Percentiles rank a stretch among this genome's conserved stretches.
Conservation (phyloP, 2,329 filamentous ascomycete genomes). For the Epichloe coenophiala region DNA sequence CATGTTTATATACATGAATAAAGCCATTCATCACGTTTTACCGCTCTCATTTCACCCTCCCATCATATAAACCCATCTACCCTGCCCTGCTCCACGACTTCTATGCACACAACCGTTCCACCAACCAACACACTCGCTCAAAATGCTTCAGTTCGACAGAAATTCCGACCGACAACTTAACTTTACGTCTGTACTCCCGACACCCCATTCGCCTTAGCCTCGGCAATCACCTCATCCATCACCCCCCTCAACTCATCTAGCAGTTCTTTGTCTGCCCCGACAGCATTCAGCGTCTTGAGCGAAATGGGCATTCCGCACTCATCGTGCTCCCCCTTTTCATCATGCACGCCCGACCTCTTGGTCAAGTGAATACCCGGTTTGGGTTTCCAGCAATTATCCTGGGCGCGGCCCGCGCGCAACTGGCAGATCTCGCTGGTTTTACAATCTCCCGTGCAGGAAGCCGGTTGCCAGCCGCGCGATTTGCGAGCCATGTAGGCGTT, state of each 20-base stretch:
- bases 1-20: too few relatives aligned
- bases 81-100: too few relatives aligned
- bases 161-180: too few relatives aligned
- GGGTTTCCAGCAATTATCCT: conserved; percentile 35
- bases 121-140: too few relatives aligned
- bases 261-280: conserved; percentile 13
- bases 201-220: neutral
- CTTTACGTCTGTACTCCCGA: neutral
- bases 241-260: conserved; percentile 12
- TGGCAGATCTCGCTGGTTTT: conserved; percentile 34
- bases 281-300: conserved; percentile 13
- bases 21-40: too few relatives aligned
- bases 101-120: too few relatives aligned
- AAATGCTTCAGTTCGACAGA: too few relatives aligned
- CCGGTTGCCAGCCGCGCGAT: conserved; percentile 29
- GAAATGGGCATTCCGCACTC: conserved; percentile 19
- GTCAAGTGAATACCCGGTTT: conserved; percentile 20
- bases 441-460: conserved; percentile 28
- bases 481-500: conserved; percentile 32
- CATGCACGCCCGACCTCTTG: conserved; percentile 13
- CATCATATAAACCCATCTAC: too few relatives aligned
- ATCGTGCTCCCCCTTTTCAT: conserved; percentile 11
- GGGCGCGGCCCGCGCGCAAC: conserved; percentile 35
- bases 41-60: too few relatives aligned
- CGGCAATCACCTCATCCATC: conserved; percentile 5